Evolutionary conservation across 441 rosid genomes (phyloP).

Genomic region (Mallotus japonicus): DNA sequence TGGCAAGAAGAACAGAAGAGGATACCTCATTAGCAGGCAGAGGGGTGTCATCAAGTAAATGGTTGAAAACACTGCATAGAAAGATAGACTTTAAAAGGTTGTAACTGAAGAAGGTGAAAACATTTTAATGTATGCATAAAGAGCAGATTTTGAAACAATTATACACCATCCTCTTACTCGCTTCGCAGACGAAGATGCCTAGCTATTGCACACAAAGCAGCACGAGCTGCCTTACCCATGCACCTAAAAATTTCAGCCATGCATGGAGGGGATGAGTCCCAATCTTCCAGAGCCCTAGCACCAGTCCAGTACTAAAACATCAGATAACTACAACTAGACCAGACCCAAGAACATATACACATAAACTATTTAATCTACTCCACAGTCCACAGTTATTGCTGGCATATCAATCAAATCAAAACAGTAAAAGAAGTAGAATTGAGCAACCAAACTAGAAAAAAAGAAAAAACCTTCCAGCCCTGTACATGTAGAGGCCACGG

Average conservation of each 20-base stretch:
- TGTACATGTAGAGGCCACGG: slow-evolving; percentile 73
- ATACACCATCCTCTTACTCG: slow-evolving; percentile 71
- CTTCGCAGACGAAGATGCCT: slow-evolving; percentile 91
- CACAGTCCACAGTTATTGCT: too few species aligned
- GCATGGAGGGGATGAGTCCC: slow-evolving; percentile 94
- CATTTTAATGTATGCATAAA: background rate
- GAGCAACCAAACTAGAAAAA: background rate
- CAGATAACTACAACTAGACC: background rate
- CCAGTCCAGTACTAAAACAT: slow-evolving; percentile 12
- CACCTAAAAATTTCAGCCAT: slow-evolving; percentile 87
- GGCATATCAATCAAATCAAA: too few species aligned
- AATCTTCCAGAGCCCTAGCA: slow-evolving; percentile 77
- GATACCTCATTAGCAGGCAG: slow-evolving; percentile 86
- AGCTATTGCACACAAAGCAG: slow-evolving; percentile 79
- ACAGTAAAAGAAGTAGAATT: too few species aligned
- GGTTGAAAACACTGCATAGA: slow-evolving; percentile 75
- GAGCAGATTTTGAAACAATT: slow-evolving; percentile 18
- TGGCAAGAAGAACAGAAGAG: slow-evolving; percentile 77
- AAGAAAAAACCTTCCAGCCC: slow-evolving; percentile 77
- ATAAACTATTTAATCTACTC: too few species aligned
- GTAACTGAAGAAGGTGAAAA: background rate
- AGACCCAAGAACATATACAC: background rate
- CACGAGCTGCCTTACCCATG: slow-evolving; percentile 94
- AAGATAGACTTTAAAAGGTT: slow-evolving; percentile 14
- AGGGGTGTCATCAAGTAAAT: slow-evolving; percentile 89